phyloP scores from a whole-genome alignment of 2,329 filamentous ascomycete genomes.

The Penicillium psychrosexuale region DNA sequence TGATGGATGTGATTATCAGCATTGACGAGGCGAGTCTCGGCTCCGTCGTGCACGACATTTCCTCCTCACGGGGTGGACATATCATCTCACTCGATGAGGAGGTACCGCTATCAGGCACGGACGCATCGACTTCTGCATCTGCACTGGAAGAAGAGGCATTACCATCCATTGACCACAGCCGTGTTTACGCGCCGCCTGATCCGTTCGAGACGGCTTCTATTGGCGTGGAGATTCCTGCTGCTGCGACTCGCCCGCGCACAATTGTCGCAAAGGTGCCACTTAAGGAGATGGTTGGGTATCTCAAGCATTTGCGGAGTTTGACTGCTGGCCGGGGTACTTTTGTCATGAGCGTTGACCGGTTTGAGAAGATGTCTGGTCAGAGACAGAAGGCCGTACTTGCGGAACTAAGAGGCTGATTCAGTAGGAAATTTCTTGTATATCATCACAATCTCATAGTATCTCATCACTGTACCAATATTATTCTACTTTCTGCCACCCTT shows the following conservation, averaged over 20 bases:
- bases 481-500: background rate
- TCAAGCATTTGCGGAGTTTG: constrained; percentile 82
- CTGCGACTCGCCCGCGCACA: constrained; percentile 51
- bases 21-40: constrained; percentile 81
- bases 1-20: constrained; percentile 85
- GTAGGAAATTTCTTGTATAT: background rate
- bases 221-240: constrained; percentile 26
- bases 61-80: constrained; percentile 68
- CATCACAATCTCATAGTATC: background rate
- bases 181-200: constrained; percentile 84
- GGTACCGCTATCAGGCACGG: constrained; percentile 31
- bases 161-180: constrained; percentile 61
- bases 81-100: constrained; percentile 66
- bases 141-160: constrained; percentile 28
- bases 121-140: constrained; percentile 17
- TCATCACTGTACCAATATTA: constrained; percentile 3
- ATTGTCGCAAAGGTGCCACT: constrained; percentile 86
- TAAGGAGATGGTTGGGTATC: constrained; percentile 94
- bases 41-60: constrained; percentile 77
- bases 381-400: constrained; percentile 57
- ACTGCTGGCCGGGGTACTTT: constrained; percentile 80
- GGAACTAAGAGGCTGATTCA: constrained; percentile 39
- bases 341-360: constrained; percentile 69
- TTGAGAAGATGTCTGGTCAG: constrained; percentile 63
- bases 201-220: constrained; percentile 57